Base-by-base conservation (phyloP, 306 rosid species). In the Citrullus mucosospermus region DNA sequence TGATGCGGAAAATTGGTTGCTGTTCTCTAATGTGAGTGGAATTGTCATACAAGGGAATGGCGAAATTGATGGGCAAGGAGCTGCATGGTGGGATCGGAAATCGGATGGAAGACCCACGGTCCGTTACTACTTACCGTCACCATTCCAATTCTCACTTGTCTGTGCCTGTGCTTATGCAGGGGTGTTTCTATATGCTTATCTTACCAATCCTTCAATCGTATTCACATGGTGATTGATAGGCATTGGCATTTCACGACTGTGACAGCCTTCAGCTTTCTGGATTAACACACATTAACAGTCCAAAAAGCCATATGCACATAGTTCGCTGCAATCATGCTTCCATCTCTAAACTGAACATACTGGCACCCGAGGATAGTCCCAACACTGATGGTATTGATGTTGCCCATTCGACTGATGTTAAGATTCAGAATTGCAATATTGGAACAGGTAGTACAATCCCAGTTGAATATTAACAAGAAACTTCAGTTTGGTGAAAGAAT, bases 301-400 rank as follows among this genome's bases (percentile, higher is more conserved):
- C 57, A 38, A 50, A 60, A 30, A 63, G 62, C 44, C 81, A 51
- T 44, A 50, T 38, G 36, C 59, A 50, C 71, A 54, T 63, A n/a
- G 62, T 51, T 10, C 48, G 74, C 3, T 78, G 81, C 81, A 78
- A 78, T 36, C 11, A 78, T 14, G 46, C 57, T 17, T 61, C 34
- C n/a, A 44, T 78, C 54, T 78, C 72, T 78, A 25, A 9, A 22
- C 41, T 73, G 12, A 44, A 34, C 11, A 58, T 74, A 30, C 4
- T 13, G 0, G 78, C 82, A 20, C 85, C 85, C 5, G 62, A 44
- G 11, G 36, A 20, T 9, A 78, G 82, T 78, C 85, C 85, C 79
- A 82, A 82, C 38, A 82, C 82, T 7, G 85, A 82, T 41, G 85
- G 82, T 38, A 44, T 82, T 39, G 50, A 78, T 43, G 22, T 82